A percentile compares a stretch with the other conserved stretches of the same genome.
Conservation (phyloP, 2,329 filamentous ascomycete species). For the Fusarium xyrophilum region DNA sequence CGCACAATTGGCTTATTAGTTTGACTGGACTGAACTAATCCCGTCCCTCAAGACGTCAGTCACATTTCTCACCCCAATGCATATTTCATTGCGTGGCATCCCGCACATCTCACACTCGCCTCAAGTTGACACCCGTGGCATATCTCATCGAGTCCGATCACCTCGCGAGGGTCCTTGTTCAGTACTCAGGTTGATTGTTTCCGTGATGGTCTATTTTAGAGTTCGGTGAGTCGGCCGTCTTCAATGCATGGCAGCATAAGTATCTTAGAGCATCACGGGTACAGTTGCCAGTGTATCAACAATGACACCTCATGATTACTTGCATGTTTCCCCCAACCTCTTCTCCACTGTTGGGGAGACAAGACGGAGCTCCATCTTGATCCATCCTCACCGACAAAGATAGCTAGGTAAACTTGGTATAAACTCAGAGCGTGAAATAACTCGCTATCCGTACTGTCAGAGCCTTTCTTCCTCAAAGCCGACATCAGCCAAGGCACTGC, state of each 20-base stretch:
- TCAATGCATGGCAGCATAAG: background rate
- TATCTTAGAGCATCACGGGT: background rate
- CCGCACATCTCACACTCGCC: slow-evolving; percentile 24
- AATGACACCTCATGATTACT: slow-evolving; percentile 20
- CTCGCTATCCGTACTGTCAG: too few species aligned
- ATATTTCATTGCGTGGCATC: slow-evolving; percentile 9
- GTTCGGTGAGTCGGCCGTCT: background rate
- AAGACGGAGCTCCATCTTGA: background rate
- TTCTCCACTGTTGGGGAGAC: background rate
- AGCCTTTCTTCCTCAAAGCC: background rate
- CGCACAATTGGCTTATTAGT: slow-evolving; percentile 1
- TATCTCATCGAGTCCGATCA: slow-evolving; percentile 31
- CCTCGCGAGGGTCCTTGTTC: slow-evolving; percentile 20
- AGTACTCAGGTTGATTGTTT: background rate
- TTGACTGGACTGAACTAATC: background rate
- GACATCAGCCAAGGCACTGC: slow-evolving; percentile 3
- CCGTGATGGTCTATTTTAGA: slow-evolving; percentile 5
- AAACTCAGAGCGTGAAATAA: background rate
- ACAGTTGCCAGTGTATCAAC: slow-evolving; percentile 1
- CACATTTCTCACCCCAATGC: slow-evolving; percentile 9
- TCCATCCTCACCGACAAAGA: background rate
- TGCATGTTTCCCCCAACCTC: slow-evolving; percentile 9
- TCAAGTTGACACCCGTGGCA: slow-evolving; percentile 16
- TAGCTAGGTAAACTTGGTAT: background rate
- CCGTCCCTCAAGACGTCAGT: slow-evolving; percentile 1